Evolutionary conservation across 768 basidiomycete species (phyloP), one percentile per base, ranked within the genome.

Genomic region (Lyophyllum atratum): DNA sequence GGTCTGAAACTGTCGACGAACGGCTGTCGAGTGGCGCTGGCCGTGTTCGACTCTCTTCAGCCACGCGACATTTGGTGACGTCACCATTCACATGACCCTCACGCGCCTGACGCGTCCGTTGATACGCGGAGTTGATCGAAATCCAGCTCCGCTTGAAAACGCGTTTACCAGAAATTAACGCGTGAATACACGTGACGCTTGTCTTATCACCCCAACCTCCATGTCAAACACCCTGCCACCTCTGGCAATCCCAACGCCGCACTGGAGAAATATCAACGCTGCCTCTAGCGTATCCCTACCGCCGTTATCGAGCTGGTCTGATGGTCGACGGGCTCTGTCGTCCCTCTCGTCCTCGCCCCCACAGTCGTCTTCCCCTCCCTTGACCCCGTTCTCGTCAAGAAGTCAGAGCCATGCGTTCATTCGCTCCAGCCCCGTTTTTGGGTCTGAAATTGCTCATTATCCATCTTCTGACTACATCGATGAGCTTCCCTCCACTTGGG

Each of bases 141-240:
- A 34, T 57, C 65, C 5, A 65, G 68, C 75, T 73, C 73, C 73
- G 74, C 64, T 42, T 56, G 52, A 74, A 78, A 77, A 76, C 76
- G 75, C 75, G 77, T 78, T 80, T 71, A 76, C 66, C 63, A 60
- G 44, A 26, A 64, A 64, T 65, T 55, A 64, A 70, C 73, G 69
- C 71, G 70, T 60, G 52, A 28, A 52, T 45, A 21, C 78, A 79
- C 77, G 79, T 79, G 77, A 80, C 63, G 42, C 39, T 49, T 66
- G 67, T 73, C 71, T 79, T 78, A 79, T 80, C 78, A 72, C 70
- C 70, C 62, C 62, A 72, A 79, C 77, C 51, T 57, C 68, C 77
- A 80, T 79, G 77, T 76, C 72, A 60, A 62, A 69, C 63, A 58
- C 46, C 49, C 67, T 65, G 42, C 70, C 69, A 55, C 63, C 72